Evolutionary conservation across 2,329 filamentous ascomycete genomes (phyloP).

Genomic region (Aspergillus proliferans): DNA sequence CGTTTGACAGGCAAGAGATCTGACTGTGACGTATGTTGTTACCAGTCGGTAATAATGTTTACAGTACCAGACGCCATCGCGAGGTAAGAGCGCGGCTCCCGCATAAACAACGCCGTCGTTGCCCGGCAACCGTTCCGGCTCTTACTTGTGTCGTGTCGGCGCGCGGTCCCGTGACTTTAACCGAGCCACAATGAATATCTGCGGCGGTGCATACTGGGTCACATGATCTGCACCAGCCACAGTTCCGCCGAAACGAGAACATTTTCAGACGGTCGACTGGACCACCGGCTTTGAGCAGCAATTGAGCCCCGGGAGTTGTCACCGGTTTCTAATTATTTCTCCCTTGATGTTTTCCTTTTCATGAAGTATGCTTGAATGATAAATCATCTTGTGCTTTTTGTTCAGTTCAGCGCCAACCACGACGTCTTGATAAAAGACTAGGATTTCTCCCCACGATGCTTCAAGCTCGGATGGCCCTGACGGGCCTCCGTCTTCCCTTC

Average conservation of each 20-base stretch:
- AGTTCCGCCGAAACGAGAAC: slow-evolving; percentile 7
- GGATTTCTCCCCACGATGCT: slow-evolving; percentile 47
- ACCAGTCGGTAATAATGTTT: background rate
- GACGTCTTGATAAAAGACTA: background rate
- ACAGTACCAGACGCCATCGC: slow-evolving; percentile 14
- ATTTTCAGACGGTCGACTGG: slow-evolving; percentile 13
- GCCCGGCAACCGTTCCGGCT: slow-evolving; percentile 46
- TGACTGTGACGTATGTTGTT: too few species aligned
- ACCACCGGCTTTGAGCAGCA: background rate
- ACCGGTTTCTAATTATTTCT: background rate
- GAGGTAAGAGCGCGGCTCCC: slow-evolving; percentile 4
- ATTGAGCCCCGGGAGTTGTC: background rate
- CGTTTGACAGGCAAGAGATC: too few species aligned
- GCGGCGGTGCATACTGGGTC: slow-evolving; percentile 16
- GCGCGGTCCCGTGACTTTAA: slow-evolving; percentile 13
- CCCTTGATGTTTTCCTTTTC: background rate
- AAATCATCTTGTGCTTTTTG: background rate
- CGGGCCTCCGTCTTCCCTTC: slow-evolving; percentile 45
- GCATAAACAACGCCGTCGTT: slow-evolving; percentile 20
- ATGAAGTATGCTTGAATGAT: background rate
- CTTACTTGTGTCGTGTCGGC: slow-evolving; percentile 8
- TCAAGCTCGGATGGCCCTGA: slow-evolving; percentile 58
- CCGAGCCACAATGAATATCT: background rate
- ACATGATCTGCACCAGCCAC: slow-evolving; percentile 15
- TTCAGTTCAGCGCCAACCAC: background rate